A percentile compares a stretch with the other conserved stretches of the same genome.
These are phyloP conservation scores for Mucor indicus DNA, from an alignment of 371 early-diverging fungal genomes.

Conservation along the genomic window DNA sequence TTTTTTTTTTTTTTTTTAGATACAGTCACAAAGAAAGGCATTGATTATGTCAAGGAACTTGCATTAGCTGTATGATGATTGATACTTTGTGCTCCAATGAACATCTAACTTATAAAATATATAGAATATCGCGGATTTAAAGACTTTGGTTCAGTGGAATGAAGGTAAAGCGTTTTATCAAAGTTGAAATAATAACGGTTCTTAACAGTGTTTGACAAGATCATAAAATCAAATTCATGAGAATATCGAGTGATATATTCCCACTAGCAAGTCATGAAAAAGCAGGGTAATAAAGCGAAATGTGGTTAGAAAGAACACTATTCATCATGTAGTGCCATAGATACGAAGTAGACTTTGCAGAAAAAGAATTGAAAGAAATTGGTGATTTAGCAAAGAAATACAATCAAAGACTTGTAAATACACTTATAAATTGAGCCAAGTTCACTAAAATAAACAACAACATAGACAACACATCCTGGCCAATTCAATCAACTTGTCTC, in stretches of 20 bases:
- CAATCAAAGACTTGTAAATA: slow-evolving; percentile 40
- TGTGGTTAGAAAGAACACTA: neutral
- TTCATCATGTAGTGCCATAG: slow-evolving; percentile 4
- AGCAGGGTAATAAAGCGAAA: slow-evolving; percentile 23
- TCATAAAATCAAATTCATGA: slow-evolving; percentile 44
- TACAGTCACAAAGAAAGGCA: slow-evolving; percentile 37
- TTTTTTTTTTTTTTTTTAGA: slow-evolving; percentile 12
- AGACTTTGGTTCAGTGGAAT: slow-evolving; percentile 47
- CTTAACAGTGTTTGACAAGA: slow-evolving; percentile 5
- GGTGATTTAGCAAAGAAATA: slow-evolving; percentile 38
- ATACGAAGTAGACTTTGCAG: slow-evolving; percentile 36
- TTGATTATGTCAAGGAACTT: slow-evolving; percentile 41
- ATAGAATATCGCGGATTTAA: slow-evolving; percentile 41
- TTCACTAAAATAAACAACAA: too few relatives aligned
- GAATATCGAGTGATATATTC: slow-evolving; percentile 46
- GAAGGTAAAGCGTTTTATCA: slow-evolving; percentile 22
- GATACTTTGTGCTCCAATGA: too few relatives aligned
- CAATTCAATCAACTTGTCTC: slow-evolving; percentile 50
- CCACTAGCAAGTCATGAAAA: slow-evolving; percentile 47
- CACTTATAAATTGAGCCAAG: too few relatives aligned
- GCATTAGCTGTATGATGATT: slow-evolving; percentile 31
- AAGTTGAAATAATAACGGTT: neutral
- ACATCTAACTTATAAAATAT: neutral
- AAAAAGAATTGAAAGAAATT: slow-evolving; percentile 23
- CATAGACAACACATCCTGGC: slow-evolving; percentile 49